Base-by-base conservation (phyloP, 768 basidiomycete species). In the Omphalotus guepiniiformis region DNA sequence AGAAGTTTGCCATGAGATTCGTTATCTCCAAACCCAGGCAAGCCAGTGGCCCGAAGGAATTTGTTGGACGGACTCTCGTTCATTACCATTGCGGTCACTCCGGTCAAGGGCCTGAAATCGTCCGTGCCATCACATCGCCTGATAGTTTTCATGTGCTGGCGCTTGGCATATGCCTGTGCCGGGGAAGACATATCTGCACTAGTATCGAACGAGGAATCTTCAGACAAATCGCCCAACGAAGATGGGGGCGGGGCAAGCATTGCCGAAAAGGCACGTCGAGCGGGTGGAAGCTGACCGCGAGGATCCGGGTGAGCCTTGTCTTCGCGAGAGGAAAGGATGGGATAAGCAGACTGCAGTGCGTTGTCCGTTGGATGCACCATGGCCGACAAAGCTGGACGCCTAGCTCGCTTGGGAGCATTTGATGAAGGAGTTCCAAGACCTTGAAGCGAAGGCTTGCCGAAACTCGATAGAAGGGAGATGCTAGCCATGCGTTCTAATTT, bases 1-100 rank as follows among this genome's bases (percentile, higher is more conserved):
- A 99, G 64, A 55, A 94, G 80, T 69, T 98, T 99, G 30, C 95
- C 95, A 50, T 83, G 74, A 30, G 88, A 82, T 63, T 99, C 96
- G 58, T 93, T 93, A 56, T 93, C 92, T 13, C 94, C 88, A 65
- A 94, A 96, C 0, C 93, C 86, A 42, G 88, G 84, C 42, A 92
- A 64, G 36, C 84, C 89, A 21, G 75, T 74, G 21, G 73, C 44
- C 4, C 35, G 68, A 64, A 78, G 66, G 42, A 74, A 77, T 50
- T 77, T 79, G 6, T 74, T 67, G 4, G 76, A 76, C 9, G 82
- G 83, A 55, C 80, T 80, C 50, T 83, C 79, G 32, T 73, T 73
- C 54, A 67, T 66, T 32, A 70, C 69, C 56, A 74, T 58, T 9
- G 82, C 78, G 13, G 76, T 82, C 9, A 74, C 80, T 13, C 85